Evolutionary conservation across 352 stramenopile genomes (phyloP).

Genomic region (Globisporangium cederbergense): DNA sequence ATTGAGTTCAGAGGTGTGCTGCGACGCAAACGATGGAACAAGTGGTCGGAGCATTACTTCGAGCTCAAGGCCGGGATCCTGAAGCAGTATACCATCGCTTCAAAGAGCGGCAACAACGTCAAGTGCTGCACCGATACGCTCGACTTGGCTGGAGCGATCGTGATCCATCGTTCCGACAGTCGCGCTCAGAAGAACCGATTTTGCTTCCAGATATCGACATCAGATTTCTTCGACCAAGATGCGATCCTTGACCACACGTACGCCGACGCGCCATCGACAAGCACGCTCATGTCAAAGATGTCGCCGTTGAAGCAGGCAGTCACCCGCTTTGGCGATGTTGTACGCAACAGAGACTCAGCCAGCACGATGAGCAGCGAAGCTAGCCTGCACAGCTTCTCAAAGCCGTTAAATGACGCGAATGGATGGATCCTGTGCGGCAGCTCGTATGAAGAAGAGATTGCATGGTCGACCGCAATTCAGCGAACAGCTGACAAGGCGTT

Average conservation of each 20-base stretch:
- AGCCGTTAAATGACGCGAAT: slow-evolving; percentile 20
- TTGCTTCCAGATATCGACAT: slow-evolving; percentile 79
- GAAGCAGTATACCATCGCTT: slow-evolving; percentile 74
- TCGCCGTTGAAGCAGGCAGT: slow-evolving; percentile 65
- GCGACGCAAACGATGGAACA: slow-evolving; percentile 65
- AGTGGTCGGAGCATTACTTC: slow-evolving; percentile 83
- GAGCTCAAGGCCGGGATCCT: slow-evolving; percentile 71
- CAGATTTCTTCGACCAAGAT: slow-evolving; percentile 23
- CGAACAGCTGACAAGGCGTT: slow-evolving; percentile 67
- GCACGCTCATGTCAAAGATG: slow-evolving; percentile 39
- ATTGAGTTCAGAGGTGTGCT: slow-evolving; percentile 72
- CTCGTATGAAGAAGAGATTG: slow-evolving; percentile 57
- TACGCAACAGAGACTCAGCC: slow-evolving; percentile 30
- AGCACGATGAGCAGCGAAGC: slow-evolving; percentile 25
- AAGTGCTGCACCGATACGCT: slow-evolving; percentile 64
- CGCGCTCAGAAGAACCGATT: slow-evolving; percentile 67
- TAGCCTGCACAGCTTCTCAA: slow-evolving; percentile 18
- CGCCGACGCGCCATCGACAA: background rate
- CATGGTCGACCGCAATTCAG: slow-evolving; percentile 66
- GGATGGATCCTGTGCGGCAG: slow-evolving; percentile 76
- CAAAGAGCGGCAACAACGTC: slow-evolving; percentile 14
- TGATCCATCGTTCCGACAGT: slow-evolving; percentile 74
- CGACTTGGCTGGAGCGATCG: slow-evolving; percentile 70
- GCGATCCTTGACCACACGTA: slow-evolving; percentile 27
- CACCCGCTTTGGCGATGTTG: slow-evolving; percentile 42